Conservation (phyloP, 2,329 filamentous ascomycete species). For the Cladophialophora bantiana region DNA sequence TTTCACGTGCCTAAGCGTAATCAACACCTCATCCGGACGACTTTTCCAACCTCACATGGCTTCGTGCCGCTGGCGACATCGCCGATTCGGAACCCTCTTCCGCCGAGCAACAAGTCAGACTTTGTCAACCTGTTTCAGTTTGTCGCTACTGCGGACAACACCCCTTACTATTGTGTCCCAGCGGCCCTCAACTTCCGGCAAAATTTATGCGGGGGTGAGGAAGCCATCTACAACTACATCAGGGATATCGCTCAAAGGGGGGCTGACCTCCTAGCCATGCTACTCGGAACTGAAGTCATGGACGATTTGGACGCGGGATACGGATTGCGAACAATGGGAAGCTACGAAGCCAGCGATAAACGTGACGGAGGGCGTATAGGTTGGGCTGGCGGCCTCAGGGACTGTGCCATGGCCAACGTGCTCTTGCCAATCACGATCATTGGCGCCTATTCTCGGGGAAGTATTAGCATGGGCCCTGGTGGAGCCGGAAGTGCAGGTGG, state of each 20-base stretch:
- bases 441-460: conserved; percentile 41
- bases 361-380: conserved; percentile 47
- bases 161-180: conserved; percentile 74
- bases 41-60: conserved; percentile 81
- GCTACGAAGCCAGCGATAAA: conserved; percentile 38
- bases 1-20: conserved; percentile 80
- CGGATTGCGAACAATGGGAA: conserved; percentile 40
- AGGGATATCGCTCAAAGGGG: conserved; percentile 69
- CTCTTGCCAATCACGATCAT: conserved; percentile 68
- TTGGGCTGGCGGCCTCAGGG: conserved; percentile 60
- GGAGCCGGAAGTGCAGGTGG: conserved; percentile 40
- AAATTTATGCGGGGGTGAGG: conserved; percentile 75
- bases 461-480: conserved; percentile 39
- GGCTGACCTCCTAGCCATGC: conserved; percentile 65
- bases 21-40: conserved; percentile 75
- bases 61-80: conserved; percentile 60
- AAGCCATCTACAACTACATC: conserved; percentile 69
- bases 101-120: conserved; percentile 54
- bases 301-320: conserved; percentile 56
- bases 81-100: conserved; percentile 30
- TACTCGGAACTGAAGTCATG: conserved; percentile 74
- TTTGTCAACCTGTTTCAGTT: conserved; percentile 79
- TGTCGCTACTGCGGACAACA: conserved; percentile 75
- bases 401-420: conserved; percentile 76
- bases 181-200: conserved; percentile 75